A percentile compares a stretch with the other conserved stretches of the same genome.
These are phyloP conservation scores for Capsicum pubescens DNA, from an alignment of 257 asterid genomes.

Conservation along the genomic window DNA sequence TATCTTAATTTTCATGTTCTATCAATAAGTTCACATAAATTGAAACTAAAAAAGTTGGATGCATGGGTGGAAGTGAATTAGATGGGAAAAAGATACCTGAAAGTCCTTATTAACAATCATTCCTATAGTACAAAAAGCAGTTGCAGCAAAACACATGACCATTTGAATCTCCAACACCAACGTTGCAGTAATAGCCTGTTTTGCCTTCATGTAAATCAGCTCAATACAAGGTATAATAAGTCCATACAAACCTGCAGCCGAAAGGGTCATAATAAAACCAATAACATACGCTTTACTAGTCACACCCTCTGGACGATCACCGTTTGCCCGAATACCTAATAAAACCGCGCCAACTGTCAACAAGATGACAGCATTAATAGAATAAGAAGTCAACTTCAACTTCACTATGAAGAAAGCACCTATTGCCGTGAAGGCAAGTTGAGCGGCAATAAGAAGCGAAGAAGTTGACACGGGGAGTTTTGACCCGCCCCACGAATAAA, in stretches of 20 bases:
- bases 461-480: slow-evolving; percentile 11
- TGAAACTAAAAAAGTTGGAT: too few species aligned
- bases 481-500: background rate
- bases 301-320: background rate
- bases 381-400: background rate
- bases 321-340: background rate
- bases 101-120: background rate
- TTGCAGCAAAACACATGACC: slow-evolving; percentile 28
- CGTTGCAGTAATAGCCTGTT: slow-evolving; percentile 36
- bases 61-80: too few species aligned
- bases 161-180: slow-evolving; percentile 42
- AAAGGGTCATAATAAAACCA: background rate
- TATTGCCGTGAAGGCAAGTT: slow-evolving; percentile 11
- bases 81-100: background rate
- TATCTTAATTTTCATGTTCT: too few species aligned
- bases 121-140: slow-evolving; percentile 13
- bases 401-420: slow-evolving; percentile 4
- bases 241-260: background rate
- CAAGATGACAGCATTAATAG: background rate
- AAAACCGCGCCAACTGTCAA: background rate
- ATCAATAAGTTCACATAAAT: too few species aligned
- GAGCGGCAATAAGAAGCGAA: background rate
- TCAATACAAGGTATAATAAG: slow-evolving; percentile 37
- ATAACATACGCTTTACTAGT: background rate
- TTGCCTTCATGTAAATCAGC: slow-evolving; percentile 33